Evolutionary conservation across 805 yeast species (phyloP).

Genomic region (Cyberlindnera amylophila): DNA sequence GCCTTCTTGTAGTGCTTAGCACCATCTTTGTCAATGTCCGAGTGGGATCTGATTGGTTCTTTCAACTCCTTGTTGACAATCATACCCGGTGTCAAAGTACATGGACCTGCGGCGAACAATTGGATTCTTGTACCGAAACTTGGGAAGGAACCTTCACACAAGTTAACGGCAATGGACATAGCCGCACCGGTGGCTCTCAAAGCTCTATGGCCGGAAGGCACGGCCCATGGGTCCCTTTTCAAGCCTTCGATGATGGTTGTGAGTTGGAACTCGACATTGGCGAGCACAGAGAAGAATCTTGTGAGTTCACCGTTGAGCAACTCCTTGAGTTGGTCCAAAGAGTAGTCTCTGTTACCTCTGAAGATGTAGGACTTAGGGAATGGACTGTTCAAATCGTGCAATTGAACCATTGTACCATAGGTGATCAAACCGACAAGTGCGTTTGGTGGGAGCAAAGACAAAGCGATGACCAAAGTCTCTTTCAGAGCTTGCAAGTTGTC

Average conservation of each 20-base stretch:
- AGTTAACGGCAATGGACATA: constrained; percentile 72
- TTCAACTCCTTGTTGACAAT: constrained; percentile 88
- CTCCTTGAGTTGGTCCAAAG: constrained; percentile 49
- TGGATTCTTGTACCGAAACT: constrained; percentile 86
- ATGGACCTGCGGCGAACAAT: constrained; percentile 91
- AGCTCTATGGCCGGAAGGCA: constrained; percentile 78
- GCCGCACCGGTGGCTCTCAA: constrained; percentile 93
- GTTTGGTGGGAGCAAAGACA: constrained; percentile 82
- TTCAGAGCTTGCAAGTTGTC: constrained; percentile 83
- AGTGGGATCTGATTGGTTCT: constrained; percentile 97
- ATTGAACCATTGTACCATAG: constrained; percentile 84
- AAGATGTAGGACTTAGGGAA: constrained; percentile 77
- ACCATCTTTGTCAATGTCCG: constrained; percentile 87
- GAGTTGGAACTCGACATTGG: constrained; percentile 77
- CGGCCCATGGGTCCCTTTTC: constrained; percentile 84
- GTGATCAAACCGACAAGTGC: constrained; percentile 86
- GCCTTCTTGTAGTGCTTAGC: constrained; percentile 89
- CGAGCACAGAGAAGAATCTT: constrained; percentile 70
- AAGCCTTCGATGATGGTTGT: constrained; percentile 76
- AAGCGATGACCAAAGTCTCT: constrained; percentile 70
- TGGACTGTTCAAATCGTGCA: constrained; percentile 73
- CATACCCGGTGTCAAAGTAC: constrained; percentile 92
- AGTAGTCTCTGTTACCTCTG: constrained; percentile 84
- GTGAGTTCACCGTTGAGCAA: constrained; percentile 48
- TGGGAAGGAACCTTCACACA: constrained; percentile 78